Evolutionary conservation across 306 rosid genomes (phyloP).

Genomic region (Herpetospermum pedunculosum): DNA sequence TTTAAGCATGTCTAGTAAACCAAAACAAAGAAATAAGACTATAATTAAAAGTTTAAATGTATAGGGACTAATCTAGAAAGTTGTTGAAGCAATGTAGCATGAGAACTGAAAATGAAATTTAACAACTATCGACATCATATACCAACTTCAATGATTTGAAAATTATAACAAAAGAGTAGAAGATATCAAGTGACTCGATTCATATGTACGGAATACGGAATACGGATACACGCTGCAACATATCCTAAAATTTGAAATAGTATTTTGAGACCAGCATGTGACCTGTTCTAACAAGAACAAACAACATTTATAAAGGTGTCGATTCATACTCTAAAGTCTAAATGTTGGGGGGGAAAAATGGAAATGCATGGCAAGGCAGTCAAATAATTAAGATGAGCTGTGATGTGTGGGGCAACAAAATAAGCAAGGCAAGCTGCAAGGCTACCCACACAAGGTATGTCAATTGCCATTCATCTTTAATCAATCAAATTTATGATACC

Average conservation of each 20-base stretch:
- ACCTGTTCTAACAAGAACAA: not conserved
- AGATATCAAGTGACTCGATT: not conserved
- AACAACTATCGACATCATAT: not conserved
- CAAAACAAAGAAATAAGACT: not conserved
- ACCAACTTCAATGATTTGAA: not conserved
- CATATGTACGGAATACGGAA: too few species aligned
- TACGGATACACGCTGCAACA: not conserved
- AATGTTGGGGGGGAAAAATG: too few species aligned
- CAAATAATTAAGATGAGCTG: not conserved
- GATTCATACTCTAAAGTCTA: not conserved
- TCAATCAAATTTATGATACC: not conserved
- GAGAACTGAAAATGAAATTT: not conserved
- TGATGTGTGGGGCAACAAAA: not conserved
- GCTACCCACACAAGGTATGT: not conserved
- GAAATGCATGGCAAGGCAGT: not conserved
- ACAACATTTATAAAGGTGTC: not conserved
- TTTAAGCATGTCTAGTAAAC: not conserved
- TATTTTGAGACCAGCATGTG: not conserved
- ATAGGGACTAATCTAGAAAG: not conserved
- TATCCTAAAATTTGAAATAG: not conserved
- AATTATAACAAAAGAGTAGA: not conserved
- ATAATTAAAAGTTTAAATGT: not conserved
- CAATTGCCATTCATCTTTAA: too few species aligned
- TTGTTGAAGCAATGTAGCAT: too few species aligned
- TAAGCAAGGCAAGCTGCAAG: not conserved